phyloP scores from a whole-genome alignment of 225 moss, liverwort and hornwort genomes.

The Pseudoscleropodium purum region DNA sequence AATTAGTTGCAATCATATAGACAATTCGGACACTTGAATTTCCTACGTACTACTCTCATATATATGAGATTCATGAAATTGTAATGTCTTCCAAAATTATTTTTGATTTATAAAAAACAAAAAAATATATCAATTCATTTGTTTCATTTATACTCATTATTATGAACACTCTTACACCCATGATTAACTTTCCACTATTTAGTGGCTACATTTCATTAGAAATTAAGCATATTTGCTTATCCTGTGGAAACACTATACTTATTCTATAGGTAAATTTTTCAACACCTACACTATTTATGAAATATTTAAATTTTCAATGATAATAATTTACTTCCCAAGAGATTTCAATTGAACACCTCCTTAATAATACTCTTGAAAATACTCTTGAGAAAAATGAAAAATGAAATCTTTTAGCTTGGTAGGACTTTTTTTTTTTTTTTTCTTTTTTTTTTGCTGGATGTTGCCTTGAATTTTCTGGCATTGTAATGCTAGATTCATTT shows the following conservation, averaged over 20 bases:
- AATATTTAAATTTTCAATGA: background rate
- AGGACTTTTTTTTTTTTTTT: too few species aligned
- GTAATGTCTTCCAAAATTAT: background rate
- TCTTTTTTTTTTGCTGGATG: background rate
- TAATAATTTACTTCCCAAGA: background rate
- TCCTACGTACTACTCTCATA: background rate
- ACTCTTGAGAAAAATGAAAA: background rate
- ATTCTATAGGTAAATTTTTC: too few species aligned
- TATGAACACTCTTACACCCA: background rate
- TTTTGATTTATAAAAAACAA: background rate
- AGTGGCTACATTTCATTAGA: too few species aligned
- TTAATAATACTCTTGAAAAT: background rate
- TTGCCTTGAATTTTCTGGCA: too few species aligned
- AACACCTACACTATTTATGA: background rate
- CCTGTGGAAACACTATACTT: too few species aligned
- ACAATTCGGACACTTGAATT: background rate
- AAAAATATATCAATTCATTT: background rate
- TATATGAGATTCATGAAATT: background rate
- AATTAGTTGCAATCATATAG: background rate
- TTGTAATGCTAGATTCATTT: too few species aligned
- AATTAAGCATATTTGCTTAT: background rate
- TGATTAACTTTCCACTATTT: background rate
- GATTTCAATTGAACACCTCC: background rate
- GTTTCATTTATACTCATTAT: background rate
- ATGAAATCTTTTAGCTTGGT: background rate